Evolutionary conservation across 2,329 filamentous ascomycete species (phyloP).

Genomic region (Eurotiales sp.): DNA sequence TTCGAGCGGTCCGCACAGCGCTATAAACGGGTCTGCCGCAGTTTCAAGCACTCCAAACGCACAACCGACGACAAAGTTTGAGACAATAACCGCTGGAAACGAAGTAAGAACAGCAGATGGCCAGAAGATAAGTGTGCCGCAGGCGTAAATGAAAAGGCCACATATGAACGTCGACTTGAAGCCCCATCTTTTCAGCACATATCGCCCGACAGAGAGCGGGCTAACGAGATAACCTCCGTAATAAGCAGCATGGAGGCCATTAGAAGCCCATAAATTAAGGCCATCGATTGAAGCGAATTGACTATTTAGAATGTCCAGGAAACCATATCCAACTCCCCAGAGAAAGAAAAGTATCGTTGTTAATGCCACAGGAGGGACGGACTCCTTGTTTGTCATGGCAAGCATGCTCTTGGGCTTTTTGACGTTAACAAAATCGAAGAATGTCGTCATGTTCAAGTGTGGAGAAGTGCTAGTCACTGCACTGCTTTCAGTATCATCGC

Average conservation of each 20-base stretch:
- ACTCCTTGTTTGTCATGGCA: slow-evolving; percentile 55
- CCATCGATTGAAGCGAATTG: slow-evolving; percentile 54
- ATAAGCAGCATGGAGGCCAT: slow-evolving; percentile 57
- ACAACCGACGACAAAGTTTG: slow-evolving; percentile 60
- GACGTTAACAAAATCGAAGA: slow-evolving; percentile 63
- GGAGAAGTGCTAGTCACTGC: slow-evolving; percentile 31
- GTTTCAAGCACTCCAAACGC: slow-evolving; percentile 60
- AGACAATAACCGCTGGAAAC: slow-evolving; percentile 57
- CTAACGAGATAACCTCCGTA: slow-evolving; percentile 57
- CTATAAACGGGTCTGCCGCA: slow-evolving; percentile 60
- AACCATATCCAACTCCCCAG: slow-evolving; percentile 87
- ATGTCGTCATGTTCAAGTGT: slow-evolving; percentile 44
- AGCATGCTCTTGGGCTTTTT: slow-evolving; percentile 56
- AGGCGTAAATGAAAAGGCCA: slow-evolving; percentile 60
- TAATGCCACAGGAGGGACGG: slow-evolving; percentile 54
- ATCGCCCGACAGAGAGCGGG: slow-evolving; percentile 52
- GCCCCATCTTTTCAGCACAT: slow-evolving; percentile 56
- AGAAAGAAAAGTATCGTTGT: slow-evolving; percentile 81
- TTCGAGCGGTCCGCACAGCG: slow-evolving; percentile 58
- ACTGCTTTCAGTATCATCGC: slow-evolving; percentile 31
- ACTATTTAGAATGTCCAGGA: slow-evolving; percentile 74
- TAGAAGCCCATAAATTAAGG: slow-evolving; percentile 30
- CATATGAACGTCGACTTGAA: slow-evolving; percentile 62
- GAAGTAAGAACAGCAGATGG: slow-evolving; percentile 61
- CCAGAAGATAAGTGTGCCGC: slow-evolving; percentile 61